phyloP scores from a whole-genome alignment of 176 grass and related monocot species.

The Ananas comosus region DNA sequence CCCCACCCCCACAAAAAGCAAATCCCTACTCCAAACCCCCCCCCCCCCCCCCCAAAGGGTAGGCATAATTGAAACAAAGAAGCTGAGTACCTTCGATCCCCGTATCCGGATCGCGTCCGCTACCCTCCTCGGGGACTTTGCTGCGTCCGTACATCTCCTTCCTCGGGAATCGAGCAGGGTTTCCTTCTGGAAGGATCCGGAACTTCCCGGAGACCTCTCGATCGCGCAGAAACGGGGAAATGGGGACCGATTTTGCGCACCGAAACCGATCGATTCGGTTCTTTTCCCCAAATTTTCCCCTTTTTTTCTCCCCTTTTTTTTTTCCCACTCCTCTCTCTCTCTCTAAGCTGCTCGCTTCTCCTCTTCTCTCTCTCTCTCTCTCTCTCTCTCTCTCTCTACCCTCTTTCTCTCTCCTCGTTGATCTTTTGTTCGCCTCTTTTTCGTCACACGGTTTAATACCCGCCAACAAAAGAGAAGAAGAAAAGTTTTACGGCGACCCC shows the following conservation, averaged over 20 bases:
- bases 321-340: not conserved
- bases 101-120: not conserved
- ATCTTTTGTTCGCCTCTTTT: not conserved
- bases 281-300: not conserved
- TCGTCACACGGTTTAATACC: constrained; percentile 6
- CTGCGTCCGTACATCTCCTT: constrained; percentile 9
- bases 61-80: not conserved
- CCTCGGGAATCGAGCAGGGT: not conserved
- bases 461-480: constrained; percentile 10
- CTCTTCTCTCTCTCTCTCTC: not conserved
- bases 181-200: not conserved
- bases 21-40: too few species aligned
- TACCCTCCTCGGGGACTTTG: not conserved
- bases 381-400: not conserved
- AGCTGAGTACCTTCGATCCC: constrained; percentile 12
- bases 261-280: not conserved
- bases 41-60: too few species aligned
- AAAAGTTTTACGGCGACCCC: too few species aligned
- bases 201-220: not conserved
- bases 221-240: not conserved
- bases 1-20: not conserved
- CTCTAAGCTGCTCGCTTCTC: not conserved
- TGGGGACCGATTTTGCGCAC: not conserved
- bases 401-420: not conserved
- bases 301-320: not conserved